A percentile compares a stretch with the other conserved stretches of the same genome.
Evolutionary conservation across 148 eudicot species (phyloP).

Genomic region (Salicornia ramosissima): DNA sequence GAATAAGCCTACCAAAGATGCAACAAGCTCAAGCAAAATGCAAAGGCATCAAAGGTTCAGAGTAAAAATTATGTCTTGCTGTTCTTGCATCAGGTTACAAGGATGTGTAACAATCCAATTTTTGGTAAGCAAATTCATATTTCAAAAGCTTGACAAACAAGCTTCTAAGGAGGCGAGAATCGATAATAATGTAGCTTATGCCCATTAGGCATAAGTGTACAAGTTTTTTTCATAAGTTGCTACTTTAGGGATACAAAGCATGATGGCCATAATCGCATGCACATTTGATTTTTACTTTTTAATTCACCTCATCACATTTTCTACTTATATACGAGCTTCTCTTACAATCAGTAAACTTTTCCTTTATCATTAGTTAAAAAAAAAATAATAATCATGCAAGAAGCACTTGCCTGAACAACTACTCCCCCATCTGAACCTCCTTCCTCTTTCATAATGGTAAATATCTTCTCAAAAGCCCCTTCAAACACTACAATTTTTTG

Average conservation of each 20-base stretch:
- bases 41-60: neutral
- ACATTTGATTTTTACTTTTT: neutral
- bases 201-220: neutral
- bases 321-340: neutral
- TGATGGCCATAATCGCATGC: neutral
- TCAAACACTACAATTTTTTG: conserved; percentile 98
- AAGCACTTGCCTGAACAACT: conserved; percentile 77
- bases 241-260: neutral
- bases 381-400: no score
- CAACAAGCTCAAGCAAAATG: neutral
- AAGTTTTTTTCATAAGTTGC: neutral
- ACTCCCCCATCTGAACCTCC: conserved; percentile 99
- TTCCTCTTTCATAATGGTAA: conserved; percentile 90
- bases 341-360: neutral
- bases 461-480: conserved; percentile 97
- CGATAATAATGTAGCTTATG: neutral
- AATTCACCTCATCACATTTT: neutral
- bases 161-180: neutral
- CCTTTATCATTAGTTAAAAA: no score
- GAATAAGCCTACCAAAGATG: neutral
- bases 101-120: neutral
- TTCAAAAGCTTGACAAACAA: conserved; percentile 4
- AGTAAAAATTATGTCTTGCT: neutral
- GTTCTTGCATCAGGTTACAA: neutral
- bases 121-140: neutral